Base-by-base conservation (phyloP, 192 early-diverging fungal genomes). In the Rhizophagus prolifer region DNA sequence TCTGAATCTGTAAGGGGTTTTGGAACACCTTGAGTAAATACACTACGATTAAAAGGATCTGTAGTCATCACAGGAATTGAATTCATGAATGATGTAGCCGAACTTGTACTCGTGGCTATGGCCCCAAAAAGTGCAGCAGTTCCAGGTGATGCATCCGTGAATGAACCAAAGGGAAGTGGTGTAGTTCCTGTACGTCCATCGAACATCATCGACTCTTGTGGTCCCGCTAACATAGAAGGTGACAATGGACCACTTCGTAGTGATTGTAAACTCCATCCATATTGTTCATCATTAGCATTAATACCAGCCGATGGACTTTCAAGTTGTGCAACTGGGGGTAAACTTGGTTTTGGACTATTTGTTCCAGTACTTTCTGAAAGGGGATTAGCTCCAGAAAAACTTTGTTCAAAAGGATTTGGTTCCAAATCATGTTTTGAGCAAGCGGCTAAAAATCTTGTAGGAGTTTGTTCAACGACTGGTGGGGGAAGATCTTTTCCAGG, bases 361-460 rank as follows among this genome's bases (percentile, higher is more conserved):
- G 81, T 36, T 75, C 78, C 82, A 38, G 65, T 62, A 30, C 36
- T 44, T 66, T 75, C 71, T 28, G 76, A 47, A 60, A 77, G 46
- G 36, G 77, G 54, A 9, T 67, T 60, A 7, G 74, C 61, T n/a
- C 44, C 76, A 0, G 85, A 89, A 70, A 96, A 95, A 72, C 90
- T 93, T 78, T 91, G 87, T 74, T 95, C 95, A 77, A 96, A 96
- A 50, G 93, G 94, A 86, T 96, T 96, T 47, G 92, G 92, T 73
- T 96, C 95, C 67, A 89, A 84, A 72, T 93, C 89, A 30, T 95
- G 87, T 74, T 95, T 95, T 25, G 88, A 81, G 54, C 73, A 76
- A 28, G 80, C 61, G 9, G 74, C 74, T 16, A 75, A 75, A 63
- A 75, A 75, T 65, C 74, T 9, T 26, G 74, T 65, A 10, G 74